These are phyloP conservation scores for Arthrinium puccinioides DNA, from an alignment of 2,329 filamentous ascomycete genomes.

Conservation along the genomic window DNA sequence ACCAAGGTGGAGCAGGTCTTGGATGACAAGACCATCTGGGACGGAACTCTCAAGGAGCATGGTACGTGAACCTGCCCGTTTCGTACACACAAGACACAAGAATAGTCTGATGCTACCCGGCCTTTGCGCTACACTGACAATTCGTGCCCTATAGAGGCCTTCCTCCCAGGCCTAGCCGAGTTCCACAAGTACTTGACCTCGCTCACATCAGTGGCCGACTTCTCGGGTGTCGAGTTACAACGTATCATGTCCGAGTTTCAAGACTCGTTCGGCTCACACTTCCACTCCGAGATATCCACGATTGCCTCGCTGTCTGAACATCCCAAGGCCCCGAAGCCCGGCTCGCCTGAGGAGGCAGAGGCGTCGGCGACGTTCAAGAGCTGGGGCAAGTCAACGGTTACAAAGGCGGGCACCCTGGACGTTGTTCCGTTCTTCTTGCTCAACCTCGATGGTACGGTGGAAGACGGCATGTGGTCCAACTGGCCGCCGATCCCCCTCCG, in stretches of 20 bases:
- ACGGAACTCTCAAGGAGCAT: slow-evolving; percentile 47
- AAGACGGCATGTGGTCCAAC: slow-evolving; percentile 51
- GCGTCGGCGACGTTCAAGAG: slow-evolving; percentile 47
- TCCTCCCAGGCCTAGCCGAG: slow-evolving; percentile 42
- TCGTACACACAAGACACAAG: no score
- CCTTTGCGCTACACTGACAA: no score
- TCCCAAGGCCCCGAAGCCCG: slow-evolving; percentile 40
- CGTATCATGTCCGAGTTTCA: slow-evolving; percentile 44
- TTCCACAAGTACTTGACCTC: slow-evolving; percentile 45
- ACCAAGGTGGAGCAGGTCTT: slow-evolving; percentile 45
- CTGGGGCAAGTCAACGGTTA: slow-evolving; percentile 58
- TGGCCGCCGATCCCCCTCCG: slow-evolving; percentile 59
- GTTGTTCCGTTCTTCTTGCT: slow-evolving; percentile 59
- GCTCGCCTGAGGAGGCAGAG: slow-evolving; percentile 33
- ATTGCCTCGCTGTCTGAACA: slow-evolving; percentile 43
- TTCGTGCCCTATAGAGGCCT: slow-evolving; percentile 30
- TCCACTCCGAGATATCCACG: slow-evolving; percentile 47
- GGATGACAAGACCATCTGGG: slow-evolving; percentile 42
- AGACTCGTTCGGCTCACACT: slow-evolving; percentile 43
- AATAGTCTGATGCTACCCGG: no score
- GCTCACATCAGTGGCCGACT: slow-evolving; percentile 31
- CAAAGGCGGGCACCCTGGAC: slow-evolving; percentile 50
- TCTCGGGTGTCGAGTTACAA: slow-evolving; percentile 37
- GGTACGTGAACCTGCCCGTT: no score
- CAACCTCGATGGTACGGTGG: slow-evolving; percentile 52